phyloP scores from a whole-genome alignment of 148 eudicot species.

The Spergularia bocconei region DNA sequence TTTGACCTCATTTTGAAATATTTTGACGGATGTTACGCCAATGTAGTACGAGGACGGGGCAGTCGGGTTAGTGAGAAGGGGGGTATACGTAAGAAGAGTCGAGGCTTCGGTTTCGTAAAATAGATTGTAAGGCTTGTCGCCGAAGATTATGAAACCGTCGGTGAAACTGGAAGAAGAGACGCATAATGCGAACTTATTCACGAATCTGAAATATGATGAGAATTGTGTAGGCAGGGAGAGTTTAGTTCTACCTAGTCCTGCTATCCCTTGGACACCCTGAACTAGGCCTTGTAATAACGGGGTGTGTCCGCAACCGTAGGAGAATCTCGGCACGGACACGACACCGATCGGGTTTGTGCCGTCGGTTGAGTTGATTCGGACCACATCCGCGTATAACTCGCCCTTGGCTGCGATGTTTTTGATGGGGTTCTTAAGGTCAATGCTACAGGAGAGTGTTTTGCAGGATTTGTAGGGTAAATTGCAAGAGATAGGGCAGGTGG shows the following conservation, averaged over 20 bases:
- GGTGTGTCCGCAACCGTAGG: conserved; percentile 33
- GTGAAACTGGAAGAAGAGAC: conserved; percentile 15
- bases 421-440: conserved; percentile 27
- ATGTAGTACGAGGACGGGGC: conserved; percentile 34
- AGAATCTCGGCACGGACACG: conserved; percentile 20
- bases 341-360: conserved; percentile 30
- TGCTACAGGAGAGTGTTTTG: conserved; percentile 34
- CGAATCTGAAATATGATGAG: conserved; percentile 22
- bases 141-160: conserved; percentile 31
- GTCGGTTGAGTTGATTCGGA: conserved; percentile 34
- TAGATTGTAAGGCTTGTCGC: conserved; percentile 37
- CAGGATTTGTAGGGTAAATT: not conserved
- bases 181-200: conserved; percentile 39
- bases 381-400: conserved; percentile 30
- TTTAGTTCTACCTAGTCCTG: conserved; percentile 41
- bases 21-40: conserved; percentile 32
- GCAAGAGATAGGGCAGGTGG: not conserved
- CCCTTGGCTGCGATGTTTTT: conserved; percentile 18
- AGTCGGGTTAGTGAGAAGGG: conserved; percentile 27
- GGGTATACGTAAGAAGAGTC: conserved; percentile 43
- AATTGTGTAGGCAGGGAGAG: conserved; percentile 38
- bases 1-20: conserved; percentile 16
- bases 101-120: conserved; percentile 20
- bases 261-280: conserved; percentile 36
- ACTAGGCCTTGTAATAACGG: conserved; percentile 33